These are phyloP conservation scores for Lasiodiplodia sp. DNA, from an alignment of 2,329 filamentous ascomycete genomes.

Conservation along the genomic window DNA sequence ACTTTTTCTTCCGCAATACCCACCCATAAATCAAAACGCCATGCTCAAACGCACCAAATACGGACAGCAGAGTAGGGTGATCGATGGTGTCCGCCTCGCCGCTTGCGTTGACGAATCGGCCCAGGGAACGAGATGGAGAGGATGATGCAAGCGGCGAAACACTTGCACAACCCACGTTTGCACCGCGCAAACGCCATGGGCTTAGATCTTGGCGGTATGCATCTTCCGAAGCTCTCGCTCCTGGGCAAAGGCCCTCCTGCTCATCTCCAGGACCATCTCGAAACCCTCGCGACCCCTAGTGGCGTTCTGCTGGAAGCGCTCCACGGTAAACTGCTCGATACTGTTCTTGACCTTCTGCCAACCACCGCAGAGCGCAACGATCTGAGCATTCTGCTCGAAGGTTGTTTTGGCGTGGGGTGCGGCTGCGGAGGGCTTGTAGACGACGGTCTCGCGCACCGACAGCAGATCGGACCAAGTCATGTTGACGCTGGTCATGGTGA, in stretches of 20 bases:
- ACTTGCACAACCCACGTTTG: neutral
- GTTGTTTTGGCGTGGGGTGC: slow-evolving; percentile 68
- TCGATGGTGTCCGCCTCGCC: neutral
- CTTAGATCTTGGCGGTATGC: slow-evolving; percentile 42
- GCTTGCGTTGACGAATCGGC: slow-evolving; percentile 4
- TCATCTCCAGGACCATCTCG: slow-evolving; percentile 93
- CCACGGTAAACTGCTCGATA: slow-evolving; percentile 91
- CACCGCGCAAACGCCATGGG: neutral
- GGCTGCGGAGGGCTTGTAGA: slow-evolving; percentile 71
- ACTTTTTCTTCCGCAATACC: slow-evolving; percentile 22
- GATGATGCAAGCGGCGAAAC: slow-evolving; percentile 20
- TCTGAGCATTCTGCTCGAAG: slow-evolving; percentile 88
- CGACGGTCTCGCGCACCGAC: slow-evolving; percentile 90
- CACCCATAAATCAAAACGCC: slow-evolving; percentile 8
- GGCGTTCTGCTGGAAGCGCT: slow-evolving; percentile 90
- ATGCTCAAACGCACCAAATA: slow-evolving; percentile 21
- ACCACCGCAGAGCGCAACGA: slow-evolving; percentile 92
- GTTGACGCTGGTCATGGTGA: slow-evolving; percentile 97
- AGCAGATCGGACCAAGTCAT: slow-evolving; percentile 91
- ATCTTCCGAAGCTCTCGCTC: slow-evolving; percentile 71
- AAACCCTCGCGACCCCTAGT: slow-evolving; percentile 91
- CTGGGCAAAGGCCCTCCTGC: slow-evolving; percentile 87
- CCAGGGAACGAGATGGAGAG: slow-evolving; percentile 1
- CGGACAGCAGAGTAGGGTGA: neutral
- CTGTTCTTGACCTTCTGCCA: slow-evolving; percentile 98